A percentile compares a stretch with the other conserved stretches of the same genome.
These are phyloP conservation scores for Bondarzewia mesenterica DNA, from an alignment of 1,284 basidiomycete species.

Conservation along the genomic window DNA sequence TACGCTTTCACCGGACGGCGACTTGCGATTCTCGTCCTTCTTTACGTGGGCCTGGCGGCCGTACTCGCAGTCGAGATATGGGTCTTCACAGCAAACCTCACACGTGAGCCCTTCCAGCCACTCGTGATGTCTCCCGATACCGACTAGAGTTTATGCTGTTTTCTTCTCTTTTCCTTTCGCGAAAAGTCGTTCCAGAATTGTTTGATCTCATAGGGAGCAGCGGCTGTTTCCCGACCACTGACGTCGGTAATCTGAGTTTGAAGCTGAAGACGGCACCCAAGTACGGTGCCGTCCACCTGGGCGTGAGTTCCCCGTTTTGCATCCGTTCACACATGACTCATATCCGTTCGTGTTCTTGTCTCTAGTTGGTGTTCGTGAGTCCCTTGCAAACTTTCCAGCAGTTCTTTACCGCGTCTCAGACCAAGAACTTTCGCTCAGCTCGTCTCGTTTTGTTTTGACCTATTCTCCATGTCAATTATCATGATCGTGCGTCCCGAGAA, in stretches of 20 bases:
- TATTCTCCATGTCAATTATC: constrained; percentile 11
- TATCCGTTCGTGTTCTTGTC: neutral
- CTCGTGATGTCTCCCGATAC: neutral
- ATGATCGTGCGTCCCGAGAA: constrained; percentile 2
- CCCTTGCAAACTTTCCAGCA: neutral
- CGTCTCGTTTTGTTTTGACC: constrained; percentile 7
- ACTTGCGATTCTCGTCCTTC: constrained; percentile 10
- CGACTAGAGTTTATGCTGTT: too few relatives aligned
- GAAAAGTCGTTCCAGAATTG: constrained; percentile 3
- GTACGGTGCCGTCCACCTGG: constrained; percentile 9
- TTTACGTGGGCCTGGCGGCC: constrained; percentile 7
- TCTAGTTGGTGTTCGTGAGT: constrained; percentile 9
- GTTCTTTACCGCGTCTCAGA: neutral
- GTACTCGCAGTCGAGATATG: constrained; percentile 4
- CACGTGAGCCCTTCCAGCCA: neutral
- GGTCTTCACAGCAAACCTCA: constrained; percentile 4
- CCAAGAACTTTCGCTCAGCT: constrained; percentile 2
- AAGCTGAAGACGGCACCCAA: neutral
- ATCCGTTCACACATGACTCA: neutral
- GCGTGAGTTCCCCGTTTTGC: constrained; percentile 4
- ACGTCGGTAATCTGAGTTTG: neutral
- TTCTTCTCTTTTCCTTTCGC: neutral
- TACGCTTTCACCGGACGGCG: constrained; percentile 21
- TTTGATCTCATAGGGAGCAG: constrained; percentile 2
- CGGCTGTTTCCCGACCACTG: constrained; percentile 10